Evolutionary conservation across 306 rosid genomes (phyloP).

Genomic region (Betula pendula): DNA sequence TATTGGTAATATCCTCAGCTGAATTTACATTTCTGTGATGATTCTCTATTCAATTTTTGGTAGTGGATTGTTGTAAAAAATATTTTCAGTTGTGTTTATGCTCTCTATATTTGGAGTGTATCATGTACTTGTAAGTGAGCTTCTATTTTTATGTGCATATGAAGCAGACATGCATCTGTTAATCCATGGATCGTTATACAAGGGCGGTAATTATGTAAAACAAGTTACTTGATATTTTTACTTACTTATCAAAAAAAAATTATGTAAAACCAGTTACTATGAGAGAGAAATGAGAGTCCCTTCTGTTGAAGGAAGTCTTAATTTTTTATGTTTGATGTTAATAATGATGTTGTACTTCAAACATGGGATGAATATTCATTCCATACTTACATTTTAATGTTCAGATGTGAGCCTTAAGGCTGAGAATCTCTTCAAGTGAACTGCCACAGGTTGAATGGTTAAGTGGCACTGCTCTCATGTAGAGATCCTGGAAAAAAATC

Average conservation of each 20-base stretch:
- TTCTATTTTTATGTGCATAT: background rate
- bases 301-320: background rate
- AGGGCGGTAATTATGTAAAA: background rate
- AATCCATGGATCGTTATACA: background rate
- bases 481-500: background rate
- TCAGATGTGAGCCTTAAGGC: background rate
- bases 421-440: background rate
- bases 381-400: background rate
- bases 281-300: background rate
- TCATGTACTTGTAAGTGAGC: background rate
- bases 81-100: background rate
- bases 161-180: background rate
- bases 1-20: background rate
- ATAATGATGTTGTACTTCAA: background rate
- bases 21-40: background rate
- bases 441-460: background rate
- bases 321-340: background rate
- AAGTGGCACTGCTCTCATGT: background rate
- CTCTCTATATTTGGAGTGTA: background rate
- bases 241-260: too few relatives aligned
- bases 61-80: background rate
- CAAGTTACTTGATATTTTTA: too few relatives aligned
- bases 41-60: background rate
- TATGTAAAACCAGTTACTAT: background rate
- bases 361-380: background rate